A percentile compares a stretch with the other conserved stretches of the same genome.
Conservation (phyloP, 352 stramenopile genomes). For the Peronospora destructor region DNA sequence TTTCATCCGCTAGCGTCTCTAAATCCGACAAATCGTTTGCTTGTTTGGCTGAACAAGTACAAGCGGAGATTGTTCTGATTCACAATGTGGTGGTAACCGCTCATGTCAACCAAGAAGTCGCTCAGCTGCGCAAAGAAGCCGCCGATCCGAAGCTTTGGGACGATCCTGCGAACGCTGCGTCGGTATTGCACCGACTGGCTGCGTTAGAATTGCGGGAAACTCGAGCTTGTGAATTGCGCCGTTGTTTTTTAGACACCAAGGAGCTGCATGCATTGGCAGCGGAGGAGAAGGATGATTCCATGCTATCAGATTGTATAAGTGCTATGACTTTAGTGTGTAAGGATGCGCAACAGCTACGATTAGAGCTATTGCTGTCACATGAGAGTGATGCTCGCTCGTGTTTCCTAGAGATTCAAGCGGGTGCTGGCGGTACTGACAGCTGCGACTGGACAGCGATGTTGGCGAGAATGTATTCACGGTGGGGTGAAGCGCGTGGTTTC, state of each 20-base stretch:
- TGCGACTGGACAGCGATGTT: constrained; percentile 96
- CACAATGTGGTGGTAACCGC: constrained; percentile 38
- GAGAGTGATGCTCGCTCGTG: constrained; percentile 55
- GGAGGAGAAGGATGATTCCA: constrained; percentile 49
- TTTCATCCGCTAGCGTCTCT: constrained; percentile 14
- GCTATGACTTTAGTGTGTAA: constrained; percentile 32
- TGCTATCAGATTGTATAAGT: constrained; percentile 45
- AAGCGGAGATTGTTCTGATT: constrained; percentile 40
- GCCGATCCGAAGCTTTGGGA: constrained; percentile 50
- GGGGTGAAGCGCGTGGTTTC: constrained; percentile 38
- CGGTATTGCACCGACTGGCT: constrained; percentile 53
- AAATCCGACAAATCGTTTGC: constrained; percentile 38
- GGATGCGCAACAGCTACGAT: constrained; percentile 45
- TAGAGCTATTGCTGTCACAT: constrained; percentile 54
- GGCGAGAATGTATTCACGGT: constrained; percentile 91
- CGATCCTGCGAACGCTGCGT: constrained; percentile 44
- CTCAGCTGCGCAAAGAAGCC: constrained; percentile 37
- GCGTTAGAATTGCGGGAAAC: constrained; percentile 45
- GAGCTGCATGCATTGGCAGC: constrained; percentile 48
- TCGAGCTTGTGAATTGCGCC: constrained; percentile 31
- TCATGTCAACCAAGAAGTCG: constrained; percentile 38
- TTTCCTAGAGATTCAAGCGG: constrained; percentile 76
- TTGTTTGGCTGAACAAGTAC: constrained; percentile 27
- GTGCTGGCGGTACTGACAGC: constrained; percentile 90
- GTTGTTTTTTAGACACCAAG: constrained; percentile 55